phyloP scores from a whole-genome alignment of 192 early-diverging fungal species.

The Podila epigama region DNA sequence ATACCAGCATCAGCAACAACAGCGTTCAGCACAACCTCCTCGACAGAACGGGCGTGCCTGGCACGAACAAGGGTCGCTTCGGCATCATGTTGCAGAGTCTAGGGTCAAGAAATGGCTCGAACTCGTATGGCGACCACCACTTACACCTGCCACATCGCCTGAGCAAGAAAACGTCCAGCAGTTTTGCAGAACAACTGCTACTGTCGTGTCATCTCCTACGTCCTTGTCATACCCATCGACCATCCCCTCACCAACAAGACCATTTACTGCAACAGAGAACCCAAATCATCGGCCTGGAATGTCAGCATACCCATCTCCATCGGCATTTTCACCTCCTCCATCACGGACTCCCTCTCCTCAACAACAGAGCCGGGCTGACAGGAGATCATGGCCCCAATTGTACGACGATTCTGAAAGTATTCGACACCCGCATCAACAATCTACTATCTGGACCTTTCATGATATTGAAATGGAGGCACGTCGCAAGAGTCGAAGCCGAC shows the following conservation, averaged over 20 bases:
- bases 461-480: constrained; percentile 42
- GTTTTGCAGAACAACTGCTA: constrained; percentile 15
- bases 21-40: constrained; percentile 2
- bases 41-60: constrained; percentile 27
- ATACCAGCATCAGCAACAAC: neutral
- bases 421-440: constrained; percentile 4
- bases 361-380: too few species aligned
- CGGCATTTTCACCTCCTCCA: too few species aligned
- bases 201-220: neutral
- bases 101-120: constrained; percentile 45
- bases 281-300: too few species aligned
- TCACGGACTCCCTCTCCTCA: too few species aligned
- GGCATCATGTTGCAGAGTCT: constrained; percentile 47
- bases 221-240: too few species aligned
- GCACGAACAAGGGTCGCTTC: constrained; percentile 45
- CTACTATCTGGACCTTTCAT: constrained; percentile 27
- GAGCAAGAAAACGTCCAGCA: constrained; percentile 28
- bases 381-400: neutral
- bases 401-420: neutral
- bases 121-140: constrained; percentile 26
- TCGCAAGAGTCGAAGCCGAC: constrained; percentile 32
- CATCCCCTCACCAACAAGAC: neutral
- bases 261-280: neutral
- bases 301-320: too few species aligned
- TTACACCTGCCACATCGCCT: constrained; percentile 32